Evolutionary conservation across 2,329 filamentous ascomycete species (phyloP).

Genomic region (Neopestalotiopsis clavispora): DNA sequence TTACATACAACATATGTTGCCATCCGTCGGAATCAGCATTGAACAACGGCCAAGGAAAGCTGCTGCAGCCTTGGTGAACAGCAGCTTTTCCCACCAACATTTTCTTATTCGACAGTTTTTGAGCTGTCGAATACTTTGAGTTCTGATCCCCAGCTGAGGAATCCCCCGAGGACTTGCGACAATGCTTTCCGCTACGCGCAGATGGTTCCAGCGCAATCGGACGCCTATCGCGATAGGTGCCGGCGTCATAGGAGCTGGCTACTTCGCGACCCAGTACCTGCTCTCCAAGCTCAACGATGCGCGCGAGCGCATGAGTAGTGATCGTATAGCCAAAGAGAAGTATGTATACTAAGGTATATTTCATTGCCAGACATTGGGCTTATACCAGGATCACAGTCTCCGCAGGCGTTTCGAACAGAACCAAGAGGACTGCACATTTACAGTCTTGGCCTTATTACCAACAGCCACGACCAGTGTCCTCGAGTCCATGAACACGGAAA

Average conservation of each 20-base stretch:
- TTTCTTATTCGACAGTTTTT: neutral
- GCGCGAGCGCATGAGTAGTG: constrained; percentile 94
- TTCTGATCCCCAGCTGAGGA: neutral
- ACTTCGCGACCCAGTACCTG: constrained; percentile 92
- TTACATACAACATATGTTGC: neutral
- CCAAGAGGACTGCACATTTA: constrained; percentile 98
- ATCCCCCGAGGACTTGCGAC: constrained; percentile 19
- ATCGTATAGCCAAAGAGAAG: constrained; percentile 97
- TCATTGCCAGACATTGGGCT: neutral
- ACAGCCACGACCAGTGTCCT: constrained; percentile 90
- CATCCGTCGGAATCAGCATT: neutral
- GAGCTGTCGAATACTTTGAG: neutral
- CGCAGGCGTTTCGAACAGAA: constrained; percentile 98
- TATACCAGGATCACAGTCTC: constrained; percentile 61
- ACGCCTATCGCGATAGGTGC: constrained; percentile 87
- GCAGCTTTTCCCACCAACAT: neutral
- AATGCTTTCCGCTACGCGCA: constrained; percentile 76
- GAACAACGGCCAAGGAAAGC: neutral
- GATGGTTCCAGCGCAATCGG: constrained; percentile 92
- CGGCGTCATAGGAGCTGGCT: constrained; percentile 86
- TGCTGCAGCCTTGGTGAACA: neutral
- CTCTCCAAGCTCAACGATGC: constrained; percentile 90
- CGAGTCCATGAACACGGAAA: constrained; percentile 86
- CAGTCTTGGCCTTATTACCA: constrained; percentile 91
- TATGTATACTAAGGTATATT: constrained; percentile 46